These are phyloP conservation scores for Suillus lakei DNA, from an alignment of 768 basidiomycete species.

Conservation along the genomic window DNA sequence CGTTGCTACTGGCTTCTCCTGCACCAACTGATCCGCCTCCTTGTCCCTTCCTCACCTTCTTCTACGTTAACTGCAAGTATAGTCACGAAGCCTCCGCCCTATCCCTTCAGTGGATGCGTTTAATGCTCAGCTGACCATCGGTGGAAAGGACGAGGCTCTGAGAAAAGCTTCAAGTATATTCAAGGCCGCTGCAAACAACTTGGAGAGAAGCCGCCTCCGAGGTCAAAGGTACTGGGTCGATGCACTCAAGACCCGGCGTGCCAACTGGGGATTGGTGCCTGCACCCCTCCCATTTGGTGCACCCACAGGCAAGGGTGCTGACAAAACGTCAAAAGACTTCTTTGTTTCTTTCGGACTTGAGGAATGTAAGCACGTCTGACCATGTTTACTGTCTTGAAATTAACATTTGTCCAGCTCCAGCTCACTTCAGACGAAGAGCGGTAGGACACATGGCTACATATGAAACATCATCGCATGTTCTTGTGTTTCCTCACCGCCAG, in stretches of 20 bases:
- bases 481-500: conserved; percentile 71
- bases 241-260: conserved; percentile 74
- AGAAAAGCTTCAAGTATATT: conserved; percentile 76
- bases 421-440: conserved; percentile 66
- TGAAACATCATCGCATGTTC: conserved; percentile 43
- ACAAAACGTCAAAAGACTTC: conserved; percentile 83
- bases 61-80: conserved; percentile 60
- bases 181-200: conserved; percentile 67
- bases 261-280: conserved; percentile 82
- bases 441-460: conserved; percentile 68
- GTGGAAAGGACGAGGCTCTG: conserved; percentile 81
- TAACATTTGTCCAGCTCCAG: conserved; percentile 54
- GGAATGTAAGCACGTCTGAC: conserved; percentile 65
- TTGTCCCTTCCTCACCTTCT: conserved; percentile 30
- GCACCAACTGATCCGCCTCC: conserved; percentile 39
- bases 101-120: conserved; percentile 73
- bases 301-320: conserved; percentile 74
- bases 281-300: conserved; percentile 77
- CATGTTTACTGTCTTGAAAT: background rate
- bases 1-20: conserved; percentile 54
- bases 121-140: conserved; percentile 71
- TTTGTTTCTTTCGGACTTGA: conserved; percentile 80
- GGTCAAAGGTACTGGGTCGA: conserved; percentile 84
- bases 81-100: conserved; percentile 67
- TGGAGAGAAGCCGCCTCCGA: conserved; percentile 63